Base-by-base conservation (phyloP, 106 monocot species). In the Iris macrosiphon region DNA sequence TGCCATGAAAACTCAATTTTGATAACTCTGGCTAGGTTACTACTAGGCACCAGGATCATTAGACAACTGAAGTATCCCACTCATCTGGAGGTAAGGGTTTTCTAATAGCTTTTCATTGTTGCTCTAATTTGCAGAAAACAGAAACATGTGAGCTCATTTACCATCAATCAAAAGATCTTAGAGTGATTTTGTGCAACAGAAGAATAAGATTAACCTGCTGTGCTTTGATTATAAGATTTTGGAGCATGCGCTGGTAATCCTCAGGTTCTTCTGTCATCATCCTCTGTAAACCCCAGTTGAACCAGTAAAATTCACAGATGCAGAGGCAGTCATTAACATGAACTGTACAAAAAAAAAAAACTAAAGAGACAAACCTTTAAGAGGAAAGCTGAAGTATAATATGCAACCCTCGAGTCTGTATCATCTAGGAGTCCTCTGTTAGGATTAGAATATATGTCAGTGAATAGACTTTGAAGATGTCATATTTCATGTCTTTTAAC, bases 71-170 rank as follows among this genome's bases (percentile, higher is more conserved):
- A 91, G 72, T 69, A 98, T 98, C 48, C 98, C 91, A 55, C 87
- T 77, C 80, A 98, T 87, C 72, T 98, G 98, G 52, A 98, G 87
- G 70, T 98, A 98, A 44, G 98, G 98, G 40, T 98, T 98, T 83
- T 98, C 98, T 61, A 98, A 54, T 43, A 98, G 75, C 55, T 91
- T 98, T 74, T 98, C 98, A 65, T 98, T 98, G 73, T 98, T 98
- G 63, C 87, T 75, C 98, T 98, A 38, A 2, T 52, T 41, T 62
- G 19, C n/a, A 44, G 43, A 28, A 47, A 55, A 35, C 7, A 67
- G 39, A n/a, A n/a, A n/a, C 12, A 47, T 58, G 49, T 42, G 55
- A 71, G 40, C 39, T 11, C 12, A 57, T 38, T n/a, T 4, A 15
- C 35, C 40, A 50, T n/a, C 17, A 40, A 1, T 39, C 4, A 54